phyloP scores from a whole-genome alignment of 1,284 basidiomycete species.

The Rhodotorula glutinis region DNA sequence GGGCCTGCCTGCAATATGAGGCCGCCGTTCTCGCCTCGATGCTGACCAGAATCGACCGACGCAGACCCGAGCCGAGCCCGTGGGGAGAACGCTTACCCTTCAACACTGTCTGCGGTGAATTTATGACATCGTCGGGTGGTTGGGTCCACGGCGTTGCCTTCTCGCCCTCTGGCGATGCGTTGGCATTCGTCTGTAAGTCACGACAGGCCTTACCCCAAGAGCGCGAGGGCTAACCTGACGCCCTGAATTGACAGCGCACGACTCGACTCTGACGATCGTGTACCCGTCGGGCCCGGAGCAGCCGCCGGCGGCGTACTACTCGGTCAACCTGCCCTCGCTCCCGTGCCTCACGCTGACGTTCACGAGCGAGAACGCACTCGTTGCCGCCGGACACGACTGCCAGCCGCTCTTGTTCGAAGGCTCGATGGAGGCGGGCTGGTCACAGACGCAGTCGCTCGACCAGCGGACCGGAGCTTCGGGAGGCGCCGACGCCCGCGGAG shows the following conservation, averaged over 20 bases:
- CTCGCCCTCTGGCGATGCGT: slow-evolving; percentile 85
- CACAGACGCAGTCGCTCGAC: slow-evolving; percentile 73
- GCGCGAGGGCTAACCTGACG: neutral
- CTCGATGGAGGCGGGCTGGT: slow-evolving; percentile 64
- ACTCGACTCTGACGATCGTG: slow-evolving; percentile 82
- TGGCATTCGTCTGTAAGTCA: slow-evolving; percentile 79
- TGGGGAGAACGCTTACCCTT: slow-evolving; percentile 99
- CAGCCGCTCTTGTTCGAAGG: slow-evolving; percentile 86
- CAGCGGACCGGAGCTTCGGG: slow-evolving; percentile 39
- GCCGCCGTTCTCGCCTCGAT: neutral
- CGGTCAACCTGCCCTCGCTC: slow-evolving; percentile 69
- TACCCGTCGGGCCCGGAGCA: slow-evolving; percentile 68
- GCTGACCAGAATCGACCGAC: neutral
- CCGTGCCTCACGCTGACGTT: slow-evolving; percentile 81
- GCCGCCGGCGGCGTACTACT: slow-evolving; percentile 57
- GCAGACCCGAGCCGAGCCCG: slow-evolving; percentile 77
- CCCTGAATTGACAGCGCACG: slow-evolving; percentile 62
- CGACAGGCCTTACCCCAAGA: neutral
- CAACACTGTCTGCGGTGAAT: slow-evolving; percentile 96
- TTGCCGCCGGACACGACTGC: slow-evolving; percentile 97
- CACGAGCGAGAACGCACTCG: slow-evolving; percentile 71
- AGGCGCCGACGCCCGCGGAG: slow-evolving; percentile 43
- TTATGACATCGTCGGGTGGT: slow-evolving; percentile 77
- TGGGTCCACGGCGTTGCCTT: slow-evolving; percentile 97
- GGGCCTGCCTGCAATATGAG: neutral